phyloP scores from a whole-genome alignment of 129 eudicot genomes.

The Cynara cardunculus region DNA sequence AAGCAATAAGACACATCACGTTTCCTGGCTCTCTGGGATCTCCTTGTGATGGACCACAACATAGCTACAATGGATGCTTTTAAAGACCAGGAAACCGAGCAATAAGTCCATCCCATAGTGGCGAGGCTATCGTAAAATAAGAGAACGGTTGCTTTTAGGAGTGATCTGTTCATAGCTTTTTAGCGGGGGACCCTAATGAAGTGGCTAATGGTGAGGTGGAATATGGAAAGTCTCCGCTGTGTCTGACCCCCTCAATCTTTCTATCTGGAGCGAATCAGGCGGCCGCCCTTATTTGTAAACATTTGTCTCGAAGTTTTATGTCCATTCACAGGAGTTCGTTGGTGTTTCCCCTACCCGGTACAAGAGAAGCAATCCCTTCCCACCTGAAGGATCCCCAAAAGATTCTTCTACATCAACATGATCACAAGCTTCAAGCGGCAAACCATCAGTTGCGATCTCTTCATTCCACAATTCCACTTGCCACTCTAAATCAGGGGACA shows the following conservation, averaged over 20 bases:
- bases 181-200: no score
- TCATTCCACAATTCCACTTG: neutral
- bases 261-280: no score
- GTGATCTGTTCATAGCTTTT: no score
- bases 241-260: no score
- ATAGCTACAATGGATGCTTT: no score
- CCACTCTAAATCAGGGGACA: neutral
- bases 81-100: no score
- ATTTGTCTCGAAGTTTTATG: neutral
- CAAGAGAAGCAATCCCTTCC: neutral
- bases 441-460: neutral
- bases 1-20: neutral
- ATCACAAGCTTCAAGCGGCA: neutral
- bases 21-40: neutral
- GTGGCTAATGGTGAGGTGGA: no score
- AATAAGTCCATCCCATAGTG: no score
- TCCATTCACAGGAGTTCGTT: neutral
- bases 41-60: neutral
- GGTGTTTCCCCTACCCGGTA: neutral
- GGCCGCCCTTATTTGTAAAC: neutral
- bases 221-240: no score
- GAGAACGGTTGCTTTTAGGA: no score
- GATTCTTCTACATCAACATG: neutral
- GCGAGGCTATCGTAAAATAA: no score
- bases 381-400: neutral